phyloP scores from a whole-genome alignment of 73 alveolate genomes.

The Paramecium sexaurelia region DNA sequence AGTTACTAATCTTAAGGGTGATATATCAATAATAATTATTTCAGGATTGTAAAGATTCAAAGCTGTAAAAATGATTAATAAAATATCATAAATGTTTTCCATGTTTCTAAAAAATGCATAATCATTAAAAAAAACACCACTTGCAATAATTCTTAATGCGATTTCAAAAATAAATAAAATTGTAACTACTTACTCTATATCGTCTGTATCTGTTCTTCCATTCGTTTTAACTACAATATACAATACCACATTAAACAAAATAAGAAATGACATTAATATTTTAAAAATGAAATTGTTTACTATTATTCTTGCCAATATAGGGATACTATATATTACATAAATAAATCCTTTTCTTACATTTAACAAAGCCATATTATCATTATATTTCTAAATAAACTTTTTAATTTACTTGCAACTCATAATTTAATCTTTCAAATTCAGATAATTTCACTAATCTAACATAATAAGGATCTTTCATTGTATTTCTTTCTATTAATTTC shows the following conservation, averaged over 20 bases:
- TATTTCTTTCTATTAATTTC: not conserved
- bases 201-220: not conserved
- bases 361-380: not conserved
- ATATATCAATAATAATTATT: not conserved
- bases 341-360: not conserved
- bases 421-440: not conserved
- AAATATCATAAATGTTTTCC: not conserved
- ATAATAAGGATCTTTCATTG: not conserved
- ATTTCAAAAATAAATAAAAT: not conserved
- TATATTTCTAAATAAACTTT: not conserved
- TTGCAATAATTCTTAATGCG: not conserved
- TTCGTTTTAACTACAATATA: not conserved
- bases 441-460: not conserved
- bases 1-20: slow-evolving; percentile 10
- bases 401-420: slow-evolving; percentile 26
- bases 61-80: not conserved
- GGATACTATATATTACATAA: not conserved
- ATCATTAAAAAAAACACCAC: slow-evolving; percentile 9
- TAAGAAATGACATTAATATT: not conserved
- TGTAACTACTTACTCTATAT: not conserved
- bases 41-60: slow-evolving; percentile 2
- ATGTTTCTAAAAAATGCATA: slow-evolving; percentile 21
- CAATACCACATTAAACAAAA: not conserved
- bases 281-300: not conserved
- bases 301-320: not conserved